phyloP scores from a whole-genome alignment of 306 rosid species.

The Acacia confusa region DNA sequence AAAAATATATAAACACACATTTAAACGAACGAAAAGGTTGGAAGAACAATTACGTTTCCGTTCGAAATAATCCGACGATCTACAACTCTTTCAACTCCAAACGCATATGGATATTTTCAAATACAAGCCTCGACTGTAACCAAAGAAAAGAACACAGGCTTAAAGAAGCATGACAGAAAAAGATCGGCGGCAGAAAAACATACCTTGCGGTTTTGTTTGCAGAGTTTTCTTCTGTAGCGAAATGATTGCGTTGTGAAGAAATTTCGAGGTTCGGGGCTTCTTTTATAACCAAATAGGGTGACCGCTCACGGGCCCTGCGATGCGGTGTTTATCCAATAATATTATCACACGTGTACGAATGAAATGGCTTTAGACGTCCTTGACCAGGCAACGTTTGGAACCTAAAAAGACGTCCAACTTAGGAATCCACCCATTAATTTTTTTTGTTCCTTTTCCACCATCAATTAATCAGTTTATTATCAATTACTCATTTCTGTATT shows the following conservation, averaged over 20 bases:
- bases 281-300: not conserved
- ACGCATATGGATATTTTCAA: no score
- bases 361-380: not conserved
- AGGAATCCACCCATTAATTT: no score
- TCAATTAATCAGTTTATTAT: no score
- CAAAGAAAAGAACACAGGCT: not conserved
- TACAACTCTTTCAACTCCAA: not conserved
- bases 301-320: not conserved
- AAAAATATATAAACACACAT: not conserved
- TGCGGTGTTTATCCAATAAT: not conserved
- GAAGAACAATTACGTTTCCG: not conserved
- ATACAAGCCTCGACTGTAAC: not conserved
- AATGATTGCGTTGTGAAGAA: not conserved
- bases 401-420: no score
- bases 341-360: not conserved
- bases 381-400: no score
- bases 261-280: not conserved
- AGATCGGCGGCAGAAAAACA: not conserved
- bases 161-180: not conserved
- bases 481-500: no score
- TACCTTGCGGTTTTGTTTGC: not conserved
- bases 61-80: not conserved
- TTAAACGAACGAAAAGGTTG: not conserved
- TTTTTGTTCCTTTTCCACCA: no score
- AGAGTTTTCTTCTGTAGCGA: not conserved